Conservation (phyloP, 2,329 filamentous ascomycete genomes). For the Botrytis deweyae region DNA sequence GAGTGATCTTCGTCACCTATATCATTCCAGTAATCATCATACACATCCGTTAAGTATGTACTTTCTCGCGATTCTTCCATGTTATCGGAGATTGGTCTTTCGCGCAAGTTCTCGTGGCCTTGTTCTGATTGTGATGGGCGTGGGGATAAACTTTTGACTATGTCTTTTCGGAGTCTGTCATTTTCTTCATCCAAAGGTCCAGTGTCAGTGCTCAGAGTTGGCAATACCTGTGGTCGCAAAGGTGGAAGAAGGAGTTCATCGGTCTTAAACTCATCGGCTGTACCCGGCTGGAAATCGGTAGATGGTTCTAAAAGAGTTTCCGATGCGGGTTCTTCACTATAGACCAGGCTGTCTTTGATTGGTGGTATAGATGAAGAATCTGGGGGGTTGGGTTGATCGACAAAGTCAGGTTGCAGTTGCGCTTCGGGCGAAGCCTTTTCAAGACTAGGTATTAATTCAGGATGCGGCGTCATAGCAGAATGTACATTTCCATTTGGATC, state of each 20-base stretch:
- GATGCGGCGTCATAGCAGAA: slow-evolving; percentile 30
- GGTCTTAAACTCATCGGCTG: background rate
- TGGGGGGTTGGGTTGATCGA: slow-evolving; percentile 38
- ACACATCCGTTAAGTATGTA: slow-evolving; percentile 63
- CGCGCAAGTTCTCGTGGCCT: slow-evolving; percentile 21
- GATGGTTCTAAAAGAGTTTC: too few species aligned
- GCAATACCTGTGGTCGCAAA: slow-evolving; percentile 24
- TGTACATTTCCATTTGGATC: slow-evolving; percentile 33
- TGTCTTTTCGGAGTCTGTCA: slow-evolving; percentile 71
- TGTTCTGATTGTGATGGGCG: slow-evolving; percentile 38
- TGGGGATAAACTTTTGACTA: slow-evolving; percentile 66
- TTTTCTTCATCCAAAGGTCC: slow-evolving; percentile 55
- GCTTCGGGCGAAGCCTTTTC: slow-evolving; percentile 30
- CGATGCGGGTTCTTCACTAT: background rate
- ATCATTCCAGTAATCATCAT: slow-evolving; percentile 65
- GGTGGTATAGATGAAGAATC: slow-evolving; percentile 47
- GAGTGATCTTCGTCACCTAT: slow-evolving; percentile 42
- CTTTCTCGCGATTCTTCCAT: slow-evolving; percentile 50
- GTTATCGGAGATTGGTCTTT: background rate
- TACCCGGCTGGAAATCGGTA: background rate
- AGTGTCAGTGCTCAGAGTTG: slow-evolving; percentile 31
- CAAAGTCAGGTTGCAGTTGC: slow-evolving; percentile 31
- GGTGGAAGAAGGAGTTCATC: slow-evolving; percentile 7
- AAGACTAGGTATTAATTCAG: slow-evolving; percentile 30
- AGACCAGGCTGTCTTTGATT: slow-evolving; percentile 42